Conservation (phyloP, 371 early-diverging fungal genomes). For the Chytridium lagenaria region DNA sequence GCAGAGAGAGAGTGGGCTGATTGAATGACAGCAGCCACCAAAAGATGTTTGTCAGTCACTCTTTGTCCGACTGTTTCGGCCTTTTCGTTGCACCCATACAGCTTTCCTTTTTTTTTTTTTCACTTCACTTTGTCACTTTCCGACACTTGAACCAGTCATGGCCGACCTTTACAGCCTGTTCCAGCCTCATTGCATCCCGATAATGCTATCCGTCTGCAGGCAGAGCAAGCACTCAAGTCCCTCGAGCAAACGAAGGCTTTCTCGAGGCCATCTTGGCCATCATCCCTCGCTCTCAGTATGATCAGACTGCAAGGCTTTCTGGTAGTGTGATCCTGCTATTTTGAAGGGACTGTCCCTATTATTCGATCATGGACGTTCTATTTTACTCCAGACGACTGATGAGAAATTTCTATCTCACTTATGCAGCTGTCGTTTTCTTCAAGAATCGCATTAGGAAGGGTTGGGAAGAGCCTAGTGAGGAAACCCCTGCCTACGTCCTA, state of each 20-base stretch:
- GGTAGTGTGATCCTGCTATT: not conserved
- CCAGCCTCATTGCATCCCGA: conserved; percentile 6
- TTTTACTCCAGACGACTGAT: too few relatives aligned
- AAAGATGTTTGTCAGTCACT: not conserved
- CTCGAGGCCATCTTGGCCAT: conserved; percentile 8
- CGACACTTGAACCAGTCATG: conserved; percentile 39
- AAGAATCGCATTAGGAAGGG: conserved; percentile 82
- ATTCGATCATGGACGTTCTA: too few relatives aligned
- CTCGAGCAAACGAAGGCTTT: not conserved
- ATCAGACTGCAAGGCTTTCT: not conserved
- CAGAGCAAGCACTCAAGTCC: conserved; percentile 3
- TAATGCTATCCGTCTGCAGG: not conserved
- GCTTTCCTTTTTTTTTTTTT: conserved; percentile 27
- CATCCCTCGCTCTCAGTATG: conserved; percentile 3
- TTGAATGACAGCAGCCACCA: too few relatives aligned
- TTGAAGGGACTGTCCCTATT: not conserved
- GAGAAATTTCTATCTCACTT: conserved; percentile 24
- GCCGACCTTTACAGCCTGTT: conserved; percentile 39
- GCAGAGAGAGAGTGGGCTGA: too few relatives aligned
- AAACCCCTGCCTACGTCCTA: conserved; percentile 33
- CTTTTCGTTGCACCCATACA: conserved; percentile 6
- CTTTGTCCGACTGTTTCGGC: not conserved
- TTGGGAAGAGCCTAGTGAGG: conserved; percentile 66
- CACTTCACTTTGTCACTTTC: not conserved
- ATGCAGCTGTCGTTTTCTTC: conserved; percentile 89